Evolutionary conservation across 1,139 yeast species (phyloP).

Genomic region (Spencermartinsiella ligniputridi): DNA sequence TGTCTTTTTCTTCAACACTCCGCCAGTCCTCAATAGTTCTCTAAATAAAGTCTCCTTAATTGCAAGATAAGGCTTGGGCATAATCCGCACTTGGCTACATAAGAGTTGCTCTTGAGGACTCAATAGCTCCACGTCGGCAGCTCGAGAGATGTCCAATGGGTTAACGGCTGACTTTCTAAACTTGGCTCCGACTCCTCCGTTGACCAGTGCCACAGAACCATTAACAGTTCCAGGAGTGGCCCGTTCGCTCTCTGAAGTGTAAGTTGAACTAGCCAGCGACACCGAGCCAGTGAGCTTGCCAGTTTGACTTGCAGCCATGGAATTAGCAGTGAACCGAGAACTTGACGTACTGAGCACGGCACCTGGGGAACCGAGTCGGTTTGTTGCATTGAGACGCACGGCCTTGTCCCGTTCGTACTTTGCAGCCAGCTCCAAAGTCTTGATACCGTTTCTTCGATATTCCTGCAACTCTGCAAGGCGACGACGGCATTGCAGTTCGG

Average conservation of each 20-base stretch:
- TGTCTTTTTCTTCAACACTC: conserved; percentile 72
- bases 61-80: conserved; percentile 92
- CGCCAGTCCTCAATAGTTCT: conserved; percentile 82
- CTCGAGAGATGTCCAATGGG: conserved; percentile 66
- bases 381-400: conserved; percentile 31
- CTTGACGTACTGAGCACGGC: conserved; percentile 7
- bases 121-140: conserved; percentile 76
- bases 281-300: conserved; percentile 9
- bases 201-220: conserved; percentile 9
- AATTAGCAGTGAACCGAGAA: conserved; percentile 16
- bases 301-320: conserved; percentile 13
- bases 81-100: conserved; percentile 75
- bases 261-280: neutral
- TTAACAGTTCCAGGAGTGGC: conserved; percentile 1
- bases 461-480: conserved; percentile 87
- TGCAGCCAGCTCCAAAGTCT: conserved; percentile 75
- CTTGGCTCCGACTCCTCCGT: conserved; percentile 5
- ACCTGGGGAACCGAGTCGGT: conserved; percentile 17
- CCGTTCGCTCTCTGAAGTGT: conserved; percentile 1
- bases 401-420: conserved; percentile 86
- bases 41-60: conserved; percentile 89
- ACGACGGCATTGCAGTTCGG: conserved; percentile 73
- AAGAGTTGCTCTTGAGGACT: conserved; percentile 82
- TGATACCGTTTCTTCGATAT: conserved; percentile 88
- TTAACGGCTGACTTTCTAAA: conserved; percentile 30